A percentile compares a stretch with the other conserved stretches of the same genome.
Evolutionary conservation across 169 alveolate genomes (phyloP).

Genomic region (Eimeria brunetti): DNA sequence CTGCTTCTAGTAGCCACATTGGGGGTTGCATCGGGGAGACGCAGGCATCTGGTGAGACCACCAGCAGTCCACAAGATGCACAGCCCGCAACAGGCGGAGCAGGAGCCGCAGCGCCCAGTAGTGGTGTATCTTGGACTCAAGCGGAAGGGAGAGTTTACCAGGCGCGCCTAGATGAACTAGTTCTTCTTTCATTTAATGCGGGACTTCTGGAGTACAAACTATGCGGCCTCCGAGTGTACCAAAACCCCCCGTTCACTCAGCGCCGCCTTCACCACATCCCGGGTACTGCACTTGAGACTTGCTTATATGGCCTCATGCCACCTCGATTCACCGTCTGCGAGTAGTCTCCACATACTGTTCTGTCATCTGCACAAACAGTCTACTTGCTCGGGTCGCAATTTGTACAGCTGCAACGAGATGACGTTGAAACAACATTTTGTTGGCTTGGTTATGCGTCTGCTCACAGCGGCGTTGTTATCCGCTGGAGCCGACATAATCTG

Average conservation of each 20-base stretch:
- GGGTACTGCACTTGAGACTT: conserved; percentile 53
- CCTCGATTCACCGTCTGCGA: background rate
- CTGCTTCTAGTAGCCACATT: background rate
- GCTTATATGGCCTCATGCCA: background rate
- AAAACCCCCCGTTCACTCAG: conserved; percentile 93
- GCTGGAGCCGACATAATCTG: conserved; percentile 93
- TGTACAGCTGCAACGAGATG: background rate
- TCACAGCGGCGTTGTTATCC: conserved; percentile 86
- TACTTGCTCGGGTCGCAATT: background rate
- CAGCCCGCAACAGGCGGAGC: conserved; percentile 36
- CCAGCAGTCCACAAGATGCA: background rate
- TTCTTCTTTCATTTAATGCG: conserved; percentile 91
- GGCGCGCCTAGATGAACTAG: conserved; percentile 83
- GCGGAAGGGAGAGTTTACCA: conserved; percentile 36
- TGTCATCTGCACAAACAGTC: background rate
- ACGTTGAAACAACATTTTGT: background rate
- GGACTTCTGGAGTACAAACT: conserved; percentile 93
- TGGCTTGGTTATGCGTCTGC: background rate
- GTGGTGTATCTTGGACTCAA: background rate
- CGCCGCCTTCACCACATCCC: conserved; percentile 91
- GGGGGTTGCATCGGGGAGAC: background rate
- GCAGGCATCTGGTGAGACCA: background rate
- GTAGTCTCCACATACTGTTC: background rate
- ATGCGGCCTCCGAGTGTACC: conserved; percentile 91
- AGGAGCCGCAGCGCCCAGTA: background rate